Evolutionary conservation across 1,139 yeast genomes (phyloP).

Genomic region (Saccharomyces hybrid): DNA sequence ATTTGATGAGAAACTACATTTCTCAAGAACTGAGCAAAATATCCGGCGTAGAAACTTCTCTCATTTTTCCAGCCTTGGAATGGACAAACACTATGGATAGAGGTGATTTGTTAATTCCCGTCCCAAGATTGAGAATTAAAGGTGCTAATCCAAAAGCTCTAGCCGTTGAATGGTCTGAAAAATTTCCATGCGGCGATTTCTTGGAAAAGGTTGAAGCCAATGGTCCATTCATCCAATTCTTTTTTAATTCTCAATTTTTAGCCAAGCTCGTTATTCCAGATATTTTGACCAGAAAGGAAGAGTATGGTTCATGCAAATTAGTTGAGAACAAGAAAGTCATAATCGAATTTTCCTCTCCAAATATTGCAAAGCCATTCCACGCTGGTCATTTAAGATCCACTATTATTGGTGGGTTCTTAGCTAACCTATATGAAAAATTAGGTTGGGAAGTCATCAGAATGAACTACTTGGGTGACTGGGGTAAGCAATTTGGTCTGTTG

Average conservation of each 20-base stretch:
- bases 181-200: slow-evolving; percentile 60
- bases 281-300: slow-evolving; percentile 49
- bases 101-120: slow-evolving; percentile 88
- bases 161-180: slow-evolving; percentile 75
- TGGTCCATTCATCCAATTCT: slow-evolving; percentile 90
- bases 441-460: slow-evolving; percentile 89
- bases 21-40: slow-evolving; percentile 67
- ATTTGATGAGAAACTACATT: slow-evolving; percentile 66
- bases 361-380: slow-evolving; percentile 98
- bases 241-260: slow-evolving; percentile 60
- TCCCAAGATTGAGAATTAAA: slow-evolving; percentile 87
- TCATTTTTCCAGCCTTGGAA: slow-evolving; percentile 82
- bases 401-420: slow-evolving; percentile 93
- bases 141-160: slow-evolving; percentile 78
- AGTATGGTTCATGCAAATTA: slow-evolving; percentile 69
- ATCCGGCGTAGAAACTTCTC: slow-evolving; percentile 58
- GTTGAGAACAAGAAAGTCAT: slow-evolving; percentile 69
- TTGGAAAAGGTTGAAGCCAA: slow-evolving; percentile 67
- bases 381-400: slow-evolving; percentile 99
- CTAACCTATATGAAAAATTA: slow-evolving; percentile 80
- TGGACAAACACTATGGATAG: slow-evolving; percentile 80
- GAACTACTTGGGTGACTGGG: slow-evolving; percentile 99
- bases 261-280: slow-evolving; percentile 67
- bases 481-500: slow-evolving; percentile 93
- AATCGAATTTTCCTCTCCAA: slow-evolving; percentile 94